Base-by-base conservation (phyloP, 805 yeast genomes). In the Candida montana region DNA sequence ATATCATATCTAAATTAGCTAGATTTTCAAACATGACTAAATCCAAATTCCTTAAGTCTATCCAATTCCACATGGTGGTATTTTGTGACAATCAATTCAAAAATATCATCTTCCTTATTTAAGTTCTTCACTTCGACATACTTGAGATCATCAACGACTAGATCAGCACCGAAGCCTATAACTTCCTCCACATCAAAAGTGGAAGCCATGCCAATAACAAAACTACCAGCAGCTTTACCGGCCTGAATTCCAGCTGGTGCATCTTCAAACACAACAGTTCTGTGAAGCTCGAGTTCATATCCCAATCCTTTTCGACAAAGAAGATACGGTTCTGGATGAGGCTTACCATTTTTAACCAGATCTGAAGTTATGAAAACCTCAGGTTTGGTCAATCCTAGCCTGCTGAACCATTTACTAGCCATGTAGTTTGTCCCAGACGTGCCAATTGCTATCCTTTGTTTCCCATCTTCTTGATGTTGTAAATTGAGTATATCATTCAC, bases 221-320 rank as follows among this genome's bases (percentile, higher is more conserved):
- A 71, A 61, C 93, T 88, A 45, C 90, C 95, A 20, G 93, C 90
- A 42, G 74, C 84, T 59, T 79, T 77, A 58, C 95, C 95, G 31
- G 95, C 91, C 54, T 75, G 65, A 49, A 85, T 78, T 59, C 95
- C 95, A 37, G 93, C 90, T 45, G 89, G 91, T 35, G 95, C 95
- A 60, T 86, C 95, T 67, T 86, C 95, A 57, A 86, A 86, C 38
- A 83, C 89, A 33, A 85, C 80, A 24, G 68, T 68, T 57, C 63
- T 69, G 45, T 67, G 61, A 36, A 33, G 16, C 4, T 57, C 48
- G 20, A 58, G 56, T 35, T 66, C 61, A 55, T 44, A 64, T 19
- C 68, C 67, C 43, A 62, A 57, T 43, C 57, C 63, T 53, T 59
- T 56, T 53, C 68, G 63, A 47, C 86, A 87, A 57, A 67, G 60